Evolutionary conservation across 176 grass and related monocot species (phyloP).

Genomic region (Musa schizocarpa): DNA sequence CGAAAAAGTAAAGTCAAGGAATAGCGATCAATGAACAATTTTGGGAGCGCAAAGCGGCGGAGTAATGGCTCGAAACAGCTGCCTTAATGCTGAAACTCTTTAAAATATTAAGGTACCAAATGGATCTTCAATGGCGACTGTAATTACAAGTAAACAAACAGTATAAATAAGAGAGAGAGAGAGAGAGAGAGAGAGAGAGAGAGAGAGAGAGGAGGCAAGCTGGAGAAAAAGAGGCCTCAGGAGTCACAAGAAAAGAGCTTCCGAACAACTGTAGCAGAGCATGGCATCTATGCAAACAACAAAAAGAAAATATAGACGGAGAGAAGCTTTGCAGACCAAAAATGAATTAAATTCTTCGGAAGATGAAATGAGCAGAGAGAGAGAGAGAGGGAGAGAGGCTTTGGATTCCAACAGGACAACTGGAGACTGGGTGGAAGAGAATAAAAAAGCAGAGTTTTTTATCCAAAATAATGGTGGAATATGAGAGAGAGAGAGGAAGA

Average conservation of each 20-base stretch:
- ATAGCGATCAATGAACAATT: background rate
- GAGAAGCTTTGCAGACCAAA: background rate
- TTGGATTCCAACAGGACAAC: slow-evolving; percentile 1
- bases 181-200: too few relatives aligned
- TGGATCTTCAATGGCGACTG: background rate
- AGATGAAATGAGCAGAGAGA: background rate
- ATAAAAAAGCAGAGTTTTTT: background rate
- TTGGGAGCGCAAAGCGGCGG: background rate
- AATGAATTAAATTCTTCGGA: background rate
- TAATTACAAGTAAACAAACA: background rate
- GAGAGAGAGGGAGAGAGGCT: background rate
- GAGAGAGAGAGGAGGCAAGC: too few relatives aligned
- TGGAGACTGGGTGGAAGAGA: background rate
- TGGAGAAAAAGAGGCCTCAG: background rate
- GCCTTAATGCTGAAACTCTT: background rate
- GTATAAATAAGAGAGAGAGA: background rate
- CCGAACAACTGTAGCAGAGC: background rate
- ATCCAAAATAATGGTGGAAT: too few relatives aligned
- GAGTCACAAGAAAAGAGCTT: background rate
- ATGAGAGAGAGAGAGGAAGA: too few relatives aligned
- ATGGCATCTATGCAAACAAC: background rate
- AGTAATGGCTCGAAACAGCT: background rate
- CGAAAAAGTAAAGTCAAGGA: background rate
- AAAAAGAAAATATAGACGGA: background rate
- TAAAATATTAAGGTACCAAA: background rate